These are phyloP conservation scores for Tinospora cordifolia DNA, from an alignment of 164 flowering plant species.

Conservation along the genomic window DNA sequence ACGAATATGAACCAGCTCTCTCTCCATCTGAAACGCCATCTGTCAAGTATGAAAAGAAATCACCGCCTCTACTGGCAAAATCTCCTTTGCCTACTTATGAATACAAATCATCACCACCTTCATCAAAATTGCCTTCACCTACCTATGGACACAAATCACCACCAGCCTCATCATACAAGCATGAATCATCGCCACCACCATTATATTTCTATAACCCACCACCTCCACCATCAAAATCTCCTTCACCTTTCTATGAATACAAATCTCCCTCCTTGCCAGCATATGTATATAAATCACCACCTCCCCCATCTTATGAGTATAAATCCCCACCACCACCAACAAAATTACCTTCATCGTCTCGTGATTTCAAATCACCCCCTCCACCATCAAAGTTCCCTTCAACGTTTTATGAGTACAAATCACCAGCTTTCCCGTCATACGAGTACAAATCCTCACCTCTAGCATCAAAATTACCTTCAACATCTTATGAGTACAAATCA, in stretches of 20 bases:
- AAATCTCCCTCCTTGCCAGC: no score
- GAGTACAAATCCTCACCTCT: no score
- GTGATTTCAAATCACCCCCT: no score
- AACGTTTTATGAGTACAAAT: not conserved
- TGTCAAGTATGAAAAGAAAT: not conserved
- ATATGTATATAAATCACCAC: not conserved
- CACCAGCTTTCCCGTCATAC: no score
- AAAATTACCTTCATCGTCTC: not conserved
- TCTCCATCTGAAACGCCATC: not conserved
- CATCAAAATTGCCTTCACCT: not conserved
- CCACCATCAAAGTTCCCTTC: no score
- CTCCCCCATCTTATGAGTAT: not conserved
- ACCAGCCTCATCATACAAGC: not conserved
- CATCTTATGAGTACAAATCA: not conserved
- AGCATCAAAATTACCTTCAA: no score
- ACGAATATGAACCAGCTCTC: not conserved
- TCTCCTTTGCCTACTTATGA: not conserved
- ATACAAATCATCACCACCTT: not conserved
- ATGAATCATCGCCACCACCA: not conserved
- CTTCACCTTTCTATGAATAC: not conserved
- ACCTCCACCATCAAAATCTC: not conserved
- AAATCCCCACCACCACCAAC: not conserved
- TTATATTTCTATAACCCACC: no score
- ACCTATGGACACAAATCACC: not conserved
- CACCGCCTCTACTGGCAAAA: not conserved